Evolutionary conservation across 2,329 filamentous ascomycete species (phyloP).

Genomic region (Microcyclosporella mali): DNA sequence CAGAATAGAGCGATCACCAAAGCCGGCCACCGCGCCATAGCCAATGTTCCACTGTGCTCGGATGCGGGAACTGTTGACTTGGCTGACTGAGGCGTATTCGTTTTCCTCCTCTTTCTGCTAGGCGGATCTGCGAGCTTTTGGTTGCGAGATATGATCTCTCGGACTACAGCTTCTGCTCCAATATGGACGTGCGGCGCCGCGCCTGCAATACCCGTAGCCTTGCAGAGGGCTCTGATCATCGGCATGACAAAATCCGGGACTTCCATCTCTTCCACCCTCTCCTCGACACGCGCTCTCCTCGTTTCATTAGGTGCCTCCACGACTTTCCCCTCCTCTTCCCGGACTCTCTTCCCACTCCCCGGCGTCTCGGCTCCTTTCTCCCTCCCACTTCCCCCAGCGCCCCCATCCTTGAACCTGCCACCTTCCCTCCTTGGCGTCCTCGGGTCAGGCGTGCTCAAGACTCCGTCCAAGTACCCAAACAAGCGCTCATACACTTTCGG

Average conservation of each 20-base stretch:
- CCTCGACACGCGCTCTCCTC: neutral
- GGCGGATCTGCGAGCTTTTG: slow-evolving; percentile 2
- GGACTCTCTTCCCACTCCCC: no score
- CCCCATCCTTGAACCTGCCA: neutral
- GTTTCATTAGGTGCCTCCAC: no score
- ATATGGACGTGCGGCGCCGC: slow-evolving; percentile 20
- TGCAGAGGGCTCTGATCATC: slow-evolving; percentile 50
- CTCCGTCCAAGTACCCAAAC: slow-evolving; percentile 70
- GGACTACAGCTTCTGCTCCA: slow-evolving; percentile 16
- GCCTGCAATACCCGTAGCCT: slow-evolving; percentile 11
- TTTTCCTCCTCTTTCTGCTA: slow-evolving; percentile 9
- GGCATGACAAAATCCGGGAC: slow-evolving; percentile 13
- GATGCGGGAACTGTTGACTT: slow-evolving; percentile 3
- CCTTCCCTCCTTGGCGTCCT: slow-evolving; percentile 2
- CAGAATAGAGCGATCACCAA: slow-evolving; percentile 13
- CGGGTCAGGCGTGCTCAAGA: slow-evolving; percentile 41
- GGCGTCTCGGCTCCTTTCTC: slow-evolving; percentile 6
- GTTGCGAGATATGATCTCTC: slow-evolving; percentile 6
- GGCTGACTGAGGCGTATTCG: slow-evolving; percentile 7
- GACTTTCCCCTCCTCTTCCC: no score
- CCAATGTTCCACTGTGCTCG: neutral
- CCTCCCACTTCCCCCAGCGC: neutral
- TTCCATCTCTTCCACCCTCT: neutral
- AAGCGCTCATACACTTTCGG: slow-evolving; percentile 79
- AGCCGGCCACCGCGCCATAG: slow-evolving; percentile 14